Percentiles rank a stretch among this genome's conserved stretches.
Evolutionary conservation across 106 monocot genomes (phyloP).

Genomic region (Gastrodia elata): DNA sequence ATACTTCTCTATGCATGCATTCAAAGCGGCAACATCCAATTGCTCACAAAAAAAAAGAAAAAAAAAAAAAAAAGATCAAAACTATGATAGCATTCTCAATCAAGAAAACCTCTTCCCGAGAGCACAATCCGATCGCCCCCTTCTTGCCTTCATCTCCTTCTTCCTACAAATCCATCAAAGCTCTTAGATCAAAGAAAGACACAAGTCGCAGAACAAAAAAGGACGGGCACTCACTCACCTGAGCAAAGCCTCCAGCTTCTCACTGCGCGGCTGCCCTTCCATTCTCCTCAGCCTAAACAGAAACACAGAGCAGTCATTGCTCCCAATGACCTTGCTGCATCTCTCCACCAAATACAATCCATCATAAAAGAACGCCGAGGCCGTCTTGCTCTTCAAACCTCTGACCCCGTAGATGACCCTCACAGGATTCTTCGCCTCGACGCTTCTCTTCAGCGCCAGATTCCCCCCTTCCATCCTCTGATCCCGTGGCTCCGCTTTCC

Average conservation of each 20-base stretch:
- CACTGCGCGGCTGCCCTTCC: conserved; percentile 15
- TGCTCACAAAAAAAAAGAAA: too few species aligned
- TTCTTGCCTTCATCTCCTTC: neutral
- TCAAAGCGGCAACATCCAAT: too few species aligned
- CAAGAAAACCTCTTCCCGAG: neutral
- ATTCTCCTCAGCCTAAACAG: conserved; percentile 40
- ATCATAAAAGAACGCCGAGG: conserved; percentile 33
- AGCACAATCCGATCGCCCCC: neutral
- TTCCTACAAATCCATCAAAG: neutral
- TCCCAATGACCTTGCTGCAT: conserved; percentile 22
- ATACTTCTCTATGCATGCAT: too few species aligned
- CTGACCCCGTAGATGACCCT: conserved; percentile 43
- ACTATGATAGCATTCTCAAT: too few species aligned
- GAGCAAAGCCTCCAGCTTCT: neutral
- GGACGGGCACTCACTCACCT: neutral
- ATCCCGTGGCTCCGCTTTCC: conserved; percentile 25
- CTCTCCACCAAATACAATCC: conserved; percentile 49
- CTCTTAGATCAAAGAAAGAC: neutral
- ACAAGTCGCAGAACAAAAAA: neutral
- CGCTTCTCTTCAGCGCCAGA: conserved; percentile 45
- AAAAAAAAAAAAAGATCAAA: too few species aligned
- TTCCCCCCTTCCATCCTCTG: conserved; percentile 54
- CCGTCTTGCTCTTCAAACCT: conserved; percentile 4
- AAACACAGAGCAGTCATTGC: conserved; percentile 30
- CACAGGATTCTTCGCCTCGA: conserved; percentile 42